Base-by-base conservation (phyloP, 2,329 filamentous ascomycete genomes). In the Aspergillus floridensis region DNA sequence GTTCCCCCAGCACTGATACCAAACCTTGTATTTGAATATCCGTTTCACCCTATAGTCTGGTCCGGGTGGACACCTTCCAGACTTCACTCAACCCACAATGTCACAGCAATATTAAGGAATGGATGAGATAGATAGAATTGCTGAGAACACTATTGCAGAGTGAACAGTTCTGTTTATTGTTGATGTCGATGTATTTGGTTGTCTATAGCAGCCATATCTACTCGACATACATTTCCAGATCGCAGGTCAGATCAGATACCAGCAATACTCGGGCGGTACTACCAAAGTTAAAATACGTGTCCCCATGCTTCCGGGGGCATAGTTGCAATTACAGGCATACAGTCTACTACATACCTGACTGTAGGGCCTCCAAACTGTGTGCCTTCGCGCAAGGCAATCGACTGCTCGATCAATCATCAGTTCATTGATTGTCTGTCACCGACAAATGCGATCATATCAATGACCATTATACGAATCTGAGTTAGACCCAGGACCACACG, bases 21-120 rank as follows among this genome's bases (percentile, higher is more conserved):
- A 61, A 55, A 55, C 56, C 61, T 66, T 60, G 65, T 66, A 65
- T 65, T 63, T 62, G 54, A 57, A 58, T 56, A 59, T 64, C 59
- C 61, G 60, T 63, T 63, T 58, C 52, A 48, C 57, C 53, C 57
- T 63, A 57, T 46, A 63, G 61, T 61, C 63, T 60, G 62, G 60
- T 58, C 56, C 35, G 32, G 31, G 60, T 64, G 60, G 62, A 44
- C 56, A 58, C 57, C 22, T 19, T 49, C 44, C 32, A 31, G 32
- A 21, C 49, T 59, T 53, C 51, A 56, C 49, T 29, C 47, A 58
- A 38, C 62, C 62, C 62, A 64, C 62, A 29, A 53, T 59, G 49
- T 53, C 46, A 52, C 53, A 46, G 47, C 47, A 44, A 57, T 59
- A 52, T 22, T 52, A 53, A 55, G 32, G 22, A 35, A 6, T 2